phyloP scores from a whole-genome alignment of 1,284 basidiomycete genomes.

The Pseudozyma hubeiensis region DNA sequence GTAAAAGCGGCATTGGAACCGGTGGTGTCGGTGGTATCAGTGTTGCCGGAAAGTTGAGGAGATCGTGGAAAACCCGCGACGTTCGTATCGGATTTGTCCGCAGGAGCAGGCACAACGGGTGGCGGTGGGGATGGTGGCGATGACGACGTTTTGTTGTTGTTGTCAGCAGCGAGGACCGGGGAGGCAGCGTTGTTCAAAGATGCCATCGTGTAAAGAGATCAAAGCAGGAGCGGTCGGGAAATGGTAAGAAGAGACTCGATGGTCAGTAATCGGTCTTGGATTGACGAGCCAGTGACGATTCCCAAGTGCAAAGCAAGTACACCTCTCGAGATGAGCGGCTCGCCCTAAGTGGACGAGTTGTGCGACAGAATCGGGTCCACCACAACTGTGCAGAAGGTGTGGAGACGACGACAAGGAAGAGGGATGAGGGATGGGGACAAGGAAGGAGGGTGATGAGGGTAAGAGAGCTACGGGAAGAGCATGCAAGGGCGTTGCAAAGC shows the following conservation, averaged over 20 bases:
- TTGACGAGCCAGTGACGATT: no score
- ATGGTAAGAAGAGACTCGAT: conserved; percentile 1
- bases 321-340: background rate
- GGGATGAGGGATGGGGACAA: no score
- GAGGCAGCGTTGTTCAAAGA: background rate
- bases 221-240: background rate
- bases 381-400: no score
- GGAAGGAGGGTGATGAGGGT: no score
- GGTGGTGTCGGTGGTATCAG: background rate
- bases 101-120: conserved; percentile 5
- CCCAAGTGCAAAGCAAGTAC: background rate
- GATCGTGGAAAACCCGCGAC: conserved; percentile 27
- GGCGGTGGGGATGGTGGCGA: background rate
- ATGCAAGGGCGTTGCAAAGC: no score
- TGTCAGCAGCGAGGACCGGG: background rate
- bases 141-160: background rate
- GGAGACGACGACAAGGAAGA: no score
- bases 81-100: background rate
- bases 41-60: conserved; percentile 12
- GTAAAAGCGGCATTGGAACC: background rate
- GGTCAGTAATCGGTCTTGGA: conserved; percentile 5
- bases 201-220: conserved; percentile 2
- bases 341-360: background rate
- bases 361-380: no score
- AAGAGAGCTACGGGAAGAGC: no score